Conservation (phyloP, 441 rosid species). For the Sinapis alba region DNA sequence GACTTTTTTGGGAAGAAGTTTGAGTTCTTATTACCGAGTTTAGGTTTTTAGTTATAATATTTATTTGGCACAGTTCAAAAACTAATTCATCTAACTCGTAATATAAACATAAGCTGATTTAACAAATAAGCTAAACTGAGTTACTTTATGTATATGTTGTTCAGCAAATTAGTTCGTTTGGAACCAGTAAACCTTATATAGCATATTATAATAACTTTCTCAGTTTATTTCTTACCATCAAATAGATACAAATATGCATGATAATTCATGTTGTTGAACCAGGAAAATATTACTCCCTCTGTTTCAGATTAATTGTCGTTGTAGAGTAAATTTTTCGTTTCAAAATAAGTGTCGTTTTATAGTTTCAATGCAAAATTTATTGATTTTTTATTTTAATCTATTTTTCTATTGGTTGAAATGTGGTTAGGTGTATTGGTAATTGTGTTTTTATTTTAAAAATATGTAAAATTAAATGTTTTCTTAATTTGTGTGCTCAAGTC, state of each 20-base stretch:
- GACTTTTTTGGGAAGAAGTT: neutral
- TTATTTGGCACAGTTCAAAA: neutral
- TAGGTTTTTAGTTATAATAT: neutral
- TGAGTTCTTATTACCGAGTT: neutral
- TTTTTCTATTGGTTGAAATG: no score
- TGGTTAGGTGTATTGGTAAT: no score
- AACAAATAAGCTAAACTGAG: neutral
- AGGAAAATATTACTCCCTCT: neutral
- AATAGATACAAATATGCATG: neutral
- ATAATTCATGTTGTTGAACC: neutral
- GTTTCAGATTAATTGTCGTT: no score
- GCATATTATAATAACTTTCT: neutral
- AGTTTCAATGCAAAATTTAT: no score
- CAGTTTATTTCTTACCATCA: neutral
- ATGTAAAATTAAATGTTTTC: no score
- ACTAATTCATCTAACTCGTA: neutral
- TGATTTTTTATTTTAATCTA: no score
- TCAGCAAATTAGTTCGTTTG: neutral
- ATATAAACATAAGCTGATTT: neutral
- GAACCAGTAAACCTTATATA: neutral
- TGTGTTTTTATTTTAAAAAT: no score
- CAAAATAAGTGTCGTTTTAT: no score
- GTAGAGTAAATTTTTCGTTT: no score
- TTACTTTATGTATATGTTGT: neutral
- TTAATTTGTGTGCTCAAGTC: no score